These are phyloP conservation scores for Globisporangium radiosum DNA, from an alignment of 352 stramenopile species.

Conservation along the genomic window DNA sequence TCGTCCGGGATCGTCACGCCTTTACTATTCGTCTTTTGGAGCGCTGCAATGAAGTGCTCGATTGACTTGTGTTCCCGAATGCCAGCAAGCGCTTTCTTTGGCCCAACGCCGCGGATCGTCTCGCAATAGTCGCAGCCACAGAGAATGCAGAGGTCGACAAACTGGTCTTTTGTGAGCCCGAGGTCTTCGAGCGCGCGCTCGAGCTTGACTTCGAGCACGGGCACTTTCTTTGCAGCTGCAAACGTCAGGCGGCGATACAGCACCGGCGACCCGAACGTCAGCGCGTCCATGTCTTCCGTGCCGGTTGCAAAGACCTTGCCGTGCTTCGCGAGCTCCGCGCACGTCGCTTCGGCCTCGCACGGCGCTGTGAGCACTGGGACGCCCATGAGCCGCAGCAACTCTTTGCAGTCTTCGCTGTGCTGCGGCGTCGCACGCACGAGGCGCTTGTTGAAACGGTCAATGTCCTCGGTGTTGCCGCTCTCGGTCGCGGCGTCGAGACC, in stretches of 20 bases:
- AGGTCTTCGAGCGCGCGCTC: conserved; percentile 91
- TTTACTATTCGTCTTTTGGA: conserved; percentile 86
- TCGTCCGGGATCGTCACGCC: conserved; percentile 79
- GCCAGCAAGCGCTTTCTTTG: conserved; percentile 96
- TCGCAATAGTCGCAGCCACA: conserved; percentile 99
- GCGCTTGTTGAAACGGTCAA: conserved; percentile 92
- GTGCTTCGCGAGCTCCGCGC: conserved; percentile 88
- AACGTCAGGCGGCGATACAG: conserved; percentile 91
- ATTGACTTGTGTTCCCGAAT: conserved; percentile 96
- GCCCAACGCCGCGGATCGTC: conserved; percentile 95
- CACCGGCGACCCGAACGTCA: conserved; percentile 97
- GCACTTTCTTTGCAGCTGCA: conserved; percentile 83
- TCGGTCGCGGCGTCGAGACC: conserved; percentile 82
- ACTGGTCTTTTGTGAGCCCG: conserved; percentile 90
- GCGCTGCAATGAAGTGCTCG: conserved; percentile 90
- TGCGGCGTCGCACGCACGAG: conserved; percentile 86
- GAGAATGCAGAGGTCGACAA: conserved; percentile 99
- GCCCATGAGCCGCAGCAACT: conserved; percentile 93
- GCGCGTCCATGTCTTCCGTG: conserved; percentile 99
- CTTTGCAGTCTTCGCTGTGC: conserved; percentile 93
- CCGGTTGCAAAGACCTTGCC: conserved; percentile 93
- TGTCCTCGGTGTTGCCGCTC: conserved; percentile 83
- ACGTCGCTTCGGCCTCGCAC: conserved; percentile 98
- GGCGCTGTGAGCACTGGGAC: conserved; percentile 95
- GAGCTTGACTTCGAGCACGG: conserved; percentile 89